A percentile compares a stretch with the other conserved stretches of the same genome.
Evolutionary conservation across 1,284 basidiomycete genomes (phyloP).

Genomic region (Malassezia globosa): DNA sequence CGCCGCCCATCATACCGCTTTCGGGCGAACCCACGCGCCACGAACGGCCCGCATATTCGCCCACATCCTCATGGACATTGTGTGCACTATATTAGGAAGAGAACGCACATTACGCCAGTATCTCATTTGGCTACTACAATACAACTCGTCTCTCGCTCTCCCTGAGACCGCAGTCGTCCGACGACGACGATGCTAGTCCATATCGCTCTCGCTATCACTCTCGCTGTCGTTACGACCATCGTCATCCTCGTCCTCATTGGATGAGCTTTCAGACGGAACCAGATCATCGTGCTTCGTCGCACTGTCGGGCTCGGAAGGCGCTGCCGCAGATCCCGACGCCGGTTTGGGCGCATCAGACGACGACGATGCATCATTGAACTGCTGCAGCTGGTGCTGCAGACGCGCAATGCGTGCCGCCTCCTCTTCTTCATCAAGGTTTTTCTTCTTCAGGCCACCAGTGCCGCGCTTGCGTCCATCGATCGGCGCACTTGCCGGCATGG

Average conservation of each 20-base stretch:
- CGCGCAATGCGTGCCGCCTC: constrained; percentile 42
- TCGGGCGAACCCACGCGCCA: too few relatives aligned
- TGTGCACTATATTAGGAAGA: too few relatives aligned
- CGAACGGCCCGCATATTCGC: too few relatives aligned
- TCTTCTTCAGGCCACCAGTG: constrained; percentile 45
- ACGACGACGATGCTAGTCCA: too few relatives aligned
- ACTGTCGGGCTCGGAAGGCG: not conserved
- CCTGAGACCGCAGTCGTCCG: too few relatives aligned
- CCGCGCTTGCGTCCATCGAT: constrained; percentile 43
- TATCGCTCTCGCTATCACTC: constrained; percentile 26
- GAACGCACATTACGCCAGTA: too few relatives aligned
- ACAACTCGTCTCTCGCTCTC: too few relatives aligned
- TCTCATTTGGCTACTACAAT: constrained; percentile 2
- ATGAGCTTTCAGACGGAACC: constrained; percentile 38
- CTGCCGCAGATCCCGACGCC: not conserved
- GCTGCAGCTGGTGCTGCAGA: constrained; percentile 41
- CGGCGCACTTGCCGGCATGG: constrained; percentile 23
- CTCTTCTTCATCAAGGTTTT: constrained; percentile 44
- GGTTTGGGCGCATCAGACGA: constrained; percentile 1
- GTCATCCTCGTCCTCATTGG: constrained; percentile 24
- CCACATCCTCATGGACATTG: too few relatives aligned
- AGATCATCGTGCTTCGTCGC: constrained; percentile 40
- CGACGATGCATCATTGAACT: constrained; percentile 34
- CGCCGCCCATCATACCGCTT: too few relatives aligned
- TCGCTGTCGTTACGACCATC: constrained; percentile 25